Evolutionary conservation across 2,329 filamentous ascomycete genomes (phyloP), one percentile per base, ranked within the genome.

Genomic region (Cucurbitaria berberidis): DNA sequence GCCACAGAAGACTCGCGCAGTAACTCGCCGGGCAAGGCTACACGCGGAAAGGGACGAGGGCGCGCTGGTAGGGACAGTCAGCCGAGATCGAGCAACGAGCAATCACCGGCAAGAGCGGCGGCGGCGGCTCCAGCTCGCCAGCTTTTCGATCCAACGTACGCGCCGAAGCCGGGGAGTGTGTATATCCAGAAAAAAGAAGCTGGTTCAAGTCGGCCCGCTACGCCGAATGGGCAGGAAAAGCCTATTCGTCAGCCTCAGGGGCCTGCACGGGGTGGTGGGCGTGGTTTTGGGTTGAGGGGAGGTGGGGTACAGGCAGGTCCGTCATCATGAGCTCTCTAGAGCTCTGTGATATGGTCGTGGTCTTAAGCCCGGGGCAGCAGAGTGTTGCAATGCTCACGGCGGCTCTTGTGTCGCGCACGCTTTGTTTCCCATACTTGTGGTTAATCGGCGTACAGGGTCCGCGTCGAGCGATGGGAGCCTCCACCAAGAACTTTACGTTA

Each of bases 91-190:
- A 69, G 67, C 53, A 70, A 70, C 36, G 72, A 75, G 48, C 68
- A 75, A 44, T 74, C 73, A 7, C 73, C 72, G 13, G 70, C 69
- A 5, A 59, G 66, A 39, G 60, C 64, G 4, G 55, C 63, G 6
- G 60, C 64, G 4, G 55, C 63, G 6, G 64, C 63, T 38, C 59
- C 60, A 16, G 76, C 77, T 11, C 81, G 83, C 44, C 89, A 92
- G 67, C 81, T 96, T 1, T 96, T 86, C 74, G 91, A 96, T 66
- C 91, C 91, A 0, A 85, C 83, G 30, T 91, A 88, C 69, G 79
- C 86, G 13, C 77, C 85, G 3, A 91, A 86, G 65, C 85, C 87
- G 0, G 85, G 83, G 21, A 81, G 82, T 15, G 70, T 76, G 22
- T 77, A 74, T 57, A 59, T 77, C 24, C 79, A 80, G 62, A 78